These are phyloP conservation scores for Schizochytrium sp. DNA, from an alignment of 108 stramenopile species.

Conservation along the genomic window DNA sequence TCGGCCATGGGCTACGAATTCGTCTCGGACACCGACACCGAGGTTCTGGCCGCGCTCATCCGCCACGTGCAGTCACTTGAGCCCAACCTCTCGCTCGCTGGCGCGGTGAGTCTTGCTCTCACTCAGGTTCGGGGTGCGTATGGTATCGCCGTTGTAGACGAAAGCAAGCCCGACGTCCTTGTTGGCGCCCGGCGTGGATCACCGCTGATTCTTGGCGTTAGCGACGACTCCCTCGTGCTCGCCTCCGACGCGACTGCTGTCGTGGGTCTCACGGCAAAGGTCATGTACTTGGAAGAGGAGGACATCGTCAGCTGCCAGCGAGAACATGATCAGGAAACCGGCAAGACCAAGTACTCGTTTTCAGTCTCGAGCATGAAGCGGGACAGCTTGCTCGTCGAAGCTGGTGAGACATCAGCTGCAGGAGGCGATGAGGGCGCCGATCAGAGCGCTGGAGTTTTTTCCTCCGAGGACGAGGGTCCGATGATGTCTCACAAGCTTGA, in stretches of 20 bases:
- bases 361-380: neutral
- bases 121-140: constrained; percentile 79
- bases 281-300: constrained; percentile 66
- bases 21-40: constrained; percentile 89
- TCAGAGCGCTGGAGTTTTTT: neutral
- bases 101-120: constrained; percentile 76
- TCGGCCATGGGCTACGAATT: constrained; percentile 60
- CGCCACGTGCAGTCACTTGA: constrained; percentile 56
- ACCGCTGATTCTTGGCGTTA: constrained; percentile 91
- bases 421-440: neutral
- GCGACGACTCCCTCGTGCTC: constrained; percentile 77
- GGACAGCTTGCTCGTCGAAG: neutral
- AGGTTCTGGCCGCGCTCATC: constrained; percentile 93
- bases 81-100: constrained; percentile 32
- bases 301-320: neutral
- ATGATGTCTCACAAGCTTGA: neutral
- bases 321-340: neutral
- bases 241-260: constrained; percentile 96
- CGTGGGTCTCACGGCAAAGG: constrained; percentile 93
- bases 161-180: constrained; percentile 73
- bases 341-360: neutral
- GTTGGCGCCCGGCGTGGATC: constrained; percentile 95
- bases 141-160: constrained; percentile 69
- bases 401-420: no score
- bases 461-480: constrained; percentile 5